phyloP scores from a whole-genome alignment of 345 rosid species.

The Eucalyptus dawsonii region DNA sequence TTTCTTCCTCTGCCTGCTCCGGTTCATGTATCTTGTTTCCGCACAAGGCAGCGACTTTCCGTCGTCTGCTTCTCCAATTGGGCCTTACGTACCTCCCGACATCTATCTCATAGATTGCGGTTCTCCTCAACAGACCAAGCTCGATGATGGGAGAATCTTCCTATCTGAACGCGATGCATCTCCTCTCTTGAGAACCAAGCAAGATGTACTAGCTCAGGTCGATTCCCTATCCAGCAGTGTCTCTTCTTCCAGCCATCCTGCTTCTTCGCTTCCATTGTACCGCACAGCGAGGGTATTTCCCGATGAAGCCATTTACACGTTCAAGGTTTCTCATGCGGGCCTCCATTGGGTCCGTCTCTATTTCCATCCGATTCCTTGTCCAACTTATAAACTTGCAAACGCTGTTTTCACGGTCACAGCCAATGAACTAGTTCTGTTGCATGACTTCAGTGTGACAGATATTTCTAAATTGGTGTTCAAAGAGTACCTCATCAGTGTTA shows the following conservation, averaged over 20 bases:
- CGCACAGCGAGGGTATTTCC: slow-evolving; percentile 37
- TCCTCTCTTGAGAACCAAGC: slow-evolving; percentile 31
- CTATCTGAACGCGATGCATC: slow-evolving; percentile 46
- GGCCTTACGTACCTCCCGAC: slow-evolving; percentile 31
- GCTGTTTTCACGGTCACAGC: slow-evolving; percentile 52
- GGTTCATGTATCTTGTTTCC: neutral
- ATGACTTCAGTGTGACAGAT: slow-evolving; percentile 33
- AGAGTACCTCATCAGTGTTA: slow-evolving; percentile 48
- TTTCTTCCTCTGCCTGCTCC: neutral
- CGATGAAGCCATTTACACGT: slow-evolving; percentile 24
- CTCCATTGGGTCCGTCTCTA: slow-evolving; percentile 80
- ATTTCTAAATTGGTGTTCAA: slow-evolving; percentile 25
- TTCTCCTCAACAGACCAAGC: slow-evolving; percentile 40
- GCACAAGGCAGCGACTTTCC: neutral
- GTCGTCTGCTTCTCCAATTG: neutral
- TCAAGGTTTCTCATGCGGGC: slow-evolving; percentile 38
- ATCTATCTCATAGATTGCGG: slow-evolving; percentile 69
- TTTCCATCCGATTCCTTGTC: slow-evolving; percentile 58
- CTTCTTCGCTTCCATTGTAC: slow-evolving; percentile 14
- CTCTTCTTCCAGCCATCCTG: slow-evolving; percentile 1
- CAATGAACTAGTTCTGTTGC: slow-evolving; percentile 48
- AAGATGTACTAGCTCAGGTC: slow-evolving; percentile 32
- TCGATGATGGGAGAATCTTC: slow-evolving; percentile 61
- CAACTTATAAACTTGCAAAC: slow-evolving; percentile 20
- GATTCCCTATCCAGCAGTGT: slow-evolving; percentile 14